Evolutionary conservation across 345 rosid genomes (phyloP).

Genomic region (Reutealis trisperma): DNA sequence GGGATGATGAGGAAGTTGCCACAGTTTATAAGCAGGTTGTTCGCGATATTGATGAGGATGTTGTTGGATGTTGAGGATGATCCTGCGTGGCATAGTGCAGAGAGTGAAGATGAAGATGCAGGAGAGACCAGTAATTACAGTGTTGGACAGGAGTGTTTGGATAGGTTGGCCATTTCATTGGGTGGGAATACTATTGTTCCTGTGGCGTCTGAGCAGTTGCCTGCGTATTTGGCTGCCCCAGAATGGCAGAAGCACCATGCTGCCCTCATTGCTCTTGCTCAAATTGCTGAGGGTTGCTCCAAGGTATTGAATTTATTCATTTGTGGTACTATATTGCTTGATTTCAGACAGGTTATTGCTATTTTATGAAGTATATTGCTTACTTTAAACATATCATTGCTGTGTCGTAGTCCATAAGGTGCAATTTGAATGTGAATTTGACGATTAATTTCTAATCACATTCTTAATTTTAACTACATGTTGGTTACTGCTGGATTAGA

Average conservation of each 20-base stretch:
- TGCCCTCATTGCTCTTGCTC: slow-evolving; percentile 92
- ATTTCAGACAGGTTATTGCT: background rate
- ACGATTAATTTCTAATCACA: background rate
- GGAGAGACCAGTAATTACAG: slow-evolving; percentile 93
- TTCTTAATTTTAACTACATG: background rate
- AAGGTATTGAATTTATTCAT: slow-evolving; percentile 49
- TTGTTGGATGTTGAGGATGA: slow-evolving; percentile 92
- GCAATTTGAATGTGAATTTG: too few species aligned
- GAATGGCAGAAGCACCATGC: slow-evolving; percentile 99
- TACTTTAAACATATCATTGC: too few species aligned
- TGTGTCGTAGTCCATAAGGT: too few species aligned
- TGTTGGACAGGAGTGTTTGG: slow-evolving; percentile 98
- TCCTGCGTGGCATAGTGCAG: slow-evolving; percentile 88
- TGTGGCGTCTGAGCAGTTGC: slow-evolving; percentile 90
- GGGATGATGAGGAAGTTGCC: slow-evolving; percentile 99
- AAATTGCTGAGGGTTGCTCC: slow-evolving; percentile 98
- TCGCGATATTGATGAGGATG: slow-evolving; percentile 88
- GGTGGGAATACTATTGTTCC: slow-evolving; percentile 99
- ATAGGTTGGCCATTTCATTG: slow-evolving; percentile 84
- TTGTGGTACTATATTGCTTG: background rate
- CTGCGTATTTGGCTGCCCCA: slow-evolving; percentile 83
- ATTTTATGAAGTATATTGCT: background rate
- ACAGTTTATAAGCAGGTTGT: slow-evolving; percentile 85
- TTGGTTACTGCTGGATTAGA: background rate
- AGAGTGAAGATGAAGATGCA: slow-evolving; percentile 91